Evolutionary conservation across 306 rosid genomes (phyloP).

Genomic region (Vigna mungo): DNA sequence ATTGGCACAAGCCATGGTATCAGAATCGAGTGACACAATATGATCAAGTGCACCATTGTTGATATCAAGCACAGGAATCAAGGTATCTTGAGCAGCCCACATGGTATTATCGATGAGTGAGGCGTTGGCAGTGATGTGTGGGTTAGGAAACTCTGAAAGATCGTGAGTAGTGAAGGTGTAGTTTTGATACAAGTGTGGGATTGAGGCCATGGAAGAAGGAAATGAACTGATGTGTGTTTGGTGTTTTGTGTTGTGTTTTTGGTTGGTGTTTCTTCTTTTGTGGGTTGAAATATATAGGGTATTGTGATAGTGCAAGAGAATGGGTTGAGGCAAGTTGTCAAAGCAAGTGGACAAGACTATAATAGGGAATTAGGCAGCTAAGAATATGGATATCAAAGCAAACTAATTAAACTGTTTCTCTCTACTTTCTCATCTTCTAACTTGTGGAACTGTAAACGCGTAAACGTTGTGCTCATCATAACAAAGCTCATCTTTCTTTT

Average conservation of each 20-base stretch:
- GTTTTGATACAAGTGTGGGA: conserved; percentile 59
- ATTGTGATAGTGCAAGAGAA: conserved; percentile 27
- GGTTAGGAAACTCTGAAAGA: conserved; percentile 38
- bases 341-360: conserved; percentile 52
- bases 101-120: conserved; percentile 39
- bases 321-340: conserved; percentile 52
- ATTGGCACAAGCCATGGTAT: conserved; percentile 36
- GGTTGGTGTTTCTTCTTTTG: conserved; percentile 34
- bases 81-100: conserved; percentile 54
- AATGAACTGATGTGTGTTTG: background rate
- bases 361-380: conserved; percentile 49
- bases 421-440: background rate
- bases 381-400: conserved; percentile 30
- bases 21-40: conserved; percentile 45
- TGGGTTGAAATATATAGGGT: conserved; percentile 44
- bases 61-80: conserved; percentile 50
- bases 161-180: conserved; percentile 50
- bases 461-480: background rate
- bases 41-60: conserved; percentile 51
- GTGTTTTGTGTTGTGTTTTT: conserved; percentile 2
- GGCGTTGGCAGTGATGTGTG: background rate
- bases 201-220: conserved; percentile 57
- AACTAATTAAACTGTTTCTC: conserved; percentile 1
- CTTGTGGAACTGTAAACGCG: conserved; percentile 50
- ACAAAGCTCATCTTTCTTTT: background rate